Conservation (phyloP, 805 yeast genomes). For the Candida oleophila region DNA sequence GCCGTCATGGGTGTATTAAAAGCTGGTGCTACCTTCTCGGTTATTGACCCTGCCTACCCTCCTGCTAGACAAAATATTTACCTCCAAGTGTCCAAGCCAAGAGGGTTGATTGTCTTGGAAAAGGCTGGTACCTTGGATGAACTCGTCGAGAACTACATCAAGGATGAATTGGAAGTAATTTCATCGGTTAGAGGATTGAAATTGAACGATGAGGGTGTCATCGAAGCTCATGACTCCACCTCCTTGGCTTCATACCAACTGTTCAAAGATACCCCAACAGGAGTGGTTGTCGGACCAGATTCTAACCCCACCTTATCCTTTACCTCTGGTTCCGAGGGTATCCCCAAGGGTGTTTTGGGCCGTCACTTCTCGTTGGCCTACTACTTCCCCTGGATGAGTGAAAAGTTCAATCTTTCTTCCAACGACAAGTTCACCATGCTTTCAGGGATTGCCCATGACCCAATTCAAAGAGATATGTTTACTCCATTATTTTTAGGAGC, state of each 20-base stretch:
- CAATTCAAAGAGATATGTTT: constrained; percentile 98
- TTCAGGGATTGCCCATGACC: constrained; percentile 98
- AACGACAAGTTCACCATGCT: constrained; percentile 94
- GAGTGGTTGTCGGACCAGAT: constrained; percentile 95
- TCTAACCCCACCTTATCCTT: constrained; percentile 94
- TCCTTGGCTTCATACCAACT: constrained; percentile 47
- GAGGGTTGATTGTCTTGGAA: constrained; percentile 82
- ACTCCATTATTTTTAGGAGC: constrained; percentile 98
- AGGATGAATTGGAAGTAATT: constrained; percentile 67
- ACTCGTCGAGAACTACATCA: constrained; percentile 75
- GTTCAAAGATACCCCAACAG: constrained; percentile 61
- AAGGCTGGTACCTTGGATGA: constrained; percentile 85
- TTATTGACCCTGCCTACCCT: constrained; percentile 98
- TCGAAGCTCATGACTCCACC: constrained; percentile 32
- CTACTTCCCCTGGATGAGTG: constrained; percentile 98
- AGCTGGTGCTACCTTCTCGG: constrained; percentile 98
- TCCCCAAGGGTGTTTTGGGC: constrained; percentile 98
- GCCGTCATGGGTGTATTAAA: constrained; percentile 97
- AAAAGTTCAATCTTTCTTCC: constrained; percentile 72
- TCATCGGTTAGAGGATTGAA: constrained; percentile 76
- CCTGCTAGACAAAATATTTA: constrained; percentile 96
- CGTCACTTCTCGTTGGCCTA: constrained; percentile 96
- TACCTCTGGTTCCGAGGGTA: constrained; percentile 97
- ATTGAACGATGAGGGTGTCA: constrained; percentile 68
- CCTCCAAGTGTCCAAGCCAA: constrained; percentile 89